Evolutionary conservation across 805 yeast genomes (phyloP).

Genomic region (Clavispora asparagi): DNA sequence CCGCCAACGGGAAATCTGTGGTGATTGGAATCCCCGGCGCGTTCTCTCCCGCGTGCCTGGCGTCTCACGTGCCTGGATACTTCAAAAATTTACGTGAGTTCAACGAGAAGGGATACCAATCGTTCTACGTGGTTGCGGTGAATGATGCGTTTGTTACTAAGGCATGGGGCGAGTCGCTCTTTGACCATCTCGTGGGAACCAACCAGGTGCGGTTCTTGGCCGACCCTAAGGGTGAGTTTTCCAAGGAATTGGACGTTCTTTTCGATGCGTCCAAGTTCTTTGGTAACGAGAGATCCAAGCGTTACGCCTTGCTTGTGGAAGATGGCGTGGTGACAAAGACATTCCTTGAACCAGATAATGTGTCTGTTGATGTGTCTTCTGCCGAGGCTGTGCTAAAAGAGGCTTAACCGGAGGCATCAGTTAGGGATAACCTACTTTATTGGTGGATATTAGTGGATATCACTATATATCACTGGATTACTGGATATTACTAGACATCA

Average conservation of each 20-base stretch:
- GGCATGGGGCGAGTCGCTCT: slow-evolving; percentile 61
- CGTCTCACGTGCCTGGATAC: slow-evolving; percentile 71
- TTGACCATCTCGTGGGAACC: slow-evolving; percentile 15
- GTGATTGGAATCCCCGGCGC: slow-evolving; percentile 56
- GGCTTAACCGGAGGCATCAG: background rate
- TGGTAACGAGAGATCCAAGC: slow-evolving; percentile 69
- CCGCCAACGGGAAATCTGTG: slow-evolving; percentile 44
- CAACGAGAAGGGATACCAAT: slow-evolving; percentile 58
- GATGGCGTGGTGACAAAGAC: slow-evolving; percentile 65
- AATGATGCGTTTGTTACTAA: slow-evolving; percentile 83
- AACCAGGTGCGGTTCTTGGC: slow-evolving; percentile 56
- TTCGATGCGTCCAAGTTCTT: slow-evolving; percentile 76
- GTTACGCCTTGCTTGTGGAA: slow-evolving; percentile 72
- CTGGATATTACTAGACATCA: no score
- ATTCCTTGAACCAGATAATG: slow-evolving; percentile 78
- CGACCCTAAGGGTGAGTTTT: slow-evolving; percentile 75
- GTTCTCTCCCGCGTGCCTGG: slow-evolving; percentile 74
- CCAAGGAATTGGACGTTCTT: slow-evolving; percentile 54
- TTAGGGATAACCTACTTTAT: no score
- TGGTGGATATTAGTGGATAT: no score
- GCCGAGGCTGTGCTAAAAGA: slow-evolving; percentile 40
- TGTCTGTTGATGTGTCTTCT: slow-evolving; percentile 54
- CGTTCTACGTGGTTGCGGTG: slow-evolving; percentile 67
- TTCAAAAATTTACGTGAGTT: slow-evolving; percentile 47
- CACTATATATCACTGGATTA: no score